Evolutionary conservation across 2,329 filamentous ascomycete species (phyloP).

Genomic region (Claviceps pazoutovae): DNA sequence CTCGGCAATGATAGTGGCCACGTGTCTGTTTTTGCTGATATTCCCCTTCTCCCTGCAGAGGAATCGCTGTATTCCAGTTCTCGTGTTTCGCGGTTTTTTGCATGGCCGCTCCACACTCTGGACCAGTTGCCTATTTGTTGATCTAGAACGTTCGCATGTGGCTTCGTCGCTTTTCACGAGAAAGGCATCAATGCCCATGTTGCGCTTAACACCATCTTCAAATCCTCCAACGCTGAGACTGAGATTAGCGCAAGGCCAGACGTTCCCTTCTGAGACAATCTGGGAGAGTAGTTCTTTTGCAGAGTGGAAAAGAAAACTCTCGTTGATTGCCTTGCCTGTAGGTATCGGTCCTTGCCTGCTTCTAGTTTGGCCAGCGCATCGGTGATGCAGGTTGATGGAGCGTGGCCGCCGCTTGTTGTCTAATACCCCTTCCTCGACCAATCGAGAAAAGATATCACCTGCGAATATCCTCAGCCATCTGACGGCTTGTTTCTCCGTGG

Average conservation of each 20-base stretch:
- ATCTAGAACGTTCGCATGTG: conserved; percentile 20
- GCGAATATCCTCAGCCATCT: conserved; percentile 86
- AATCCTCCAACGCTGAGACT: conserved; percentile 84
- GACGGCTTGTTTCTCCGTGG: conserved; percentile 59
- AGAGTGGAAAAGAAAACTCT: conserved; percentile 57
- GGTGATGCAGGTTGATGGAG: conserved; percentile 73
- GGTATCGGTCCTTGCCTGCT: conserved; percentile 69
- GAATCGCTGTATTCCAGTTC: conserved; percentile 41
- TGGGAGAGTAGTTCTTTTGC: conserved; percentile 66
- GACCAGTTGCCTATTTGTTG: conserved; percentile 3
- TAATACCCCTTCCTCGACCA: conserved; percentile 80
- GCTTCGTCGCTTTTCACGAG: conserved; percentile 63
- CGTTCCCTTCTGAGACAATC: conserved; percentile 59
- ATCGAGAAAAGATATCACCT: conserved; percentile 76
- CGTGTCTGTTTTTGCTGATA: neutral
- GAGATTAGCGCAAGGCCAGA: conserved; percentile 87
- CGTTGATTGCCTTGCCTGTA: conserved; percentile 57
- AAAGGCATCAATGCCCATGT: conserved; percentile 75
- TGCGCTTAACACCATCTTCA: conserved; percentile 72
- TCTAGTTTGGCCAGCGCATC: conserved; percentile 56
- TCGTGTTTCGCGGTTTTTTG: conserved; percentile 26
- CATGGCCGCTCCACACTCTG: conserved; percentile 7
- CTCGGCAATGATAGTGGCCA: neutral
- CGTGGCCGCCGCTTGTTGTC: conserved; percentile 79
- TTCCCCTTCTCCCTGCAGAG: conserved; percentile 26